Conservation (phyloP, 1,284 basidiomycete genomes). For the Somion occarium region DNA sequence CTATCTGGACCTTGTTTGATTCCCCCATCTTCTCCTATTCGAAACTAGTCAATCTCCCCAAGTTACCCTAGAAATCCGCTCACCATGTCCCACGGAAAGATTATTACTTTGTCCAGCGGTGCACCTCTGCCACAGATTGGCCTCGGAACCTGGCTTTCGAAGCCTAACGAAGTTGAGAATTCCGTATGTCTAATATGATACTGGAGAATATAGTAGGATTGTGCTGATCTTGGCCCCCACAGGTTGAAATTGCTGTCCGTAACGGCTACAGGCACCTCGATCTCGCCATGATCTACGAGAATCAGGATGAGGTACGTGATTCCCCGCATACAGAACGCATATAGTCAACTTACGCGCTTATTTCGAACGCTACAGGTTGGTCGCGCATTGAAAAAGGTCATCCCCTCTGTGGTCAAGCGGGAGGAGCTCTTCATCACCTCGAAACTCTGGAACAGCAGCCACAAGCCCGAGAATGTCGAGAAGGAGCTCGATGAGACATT, state of each 20-base stretch:
- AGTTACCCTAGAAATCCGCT: background rate
- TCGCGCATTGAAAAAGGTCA: conserved; percentile 70
- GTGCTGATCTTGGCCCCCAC: conserved; percentile 2
- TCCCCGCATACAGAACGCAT: background rate
- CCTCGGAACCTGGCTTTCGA: conserved; percentile 79
- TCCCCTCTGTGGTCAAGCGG: conserved; percentile 73
- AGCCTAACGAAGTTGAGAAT: conserved; percentile 72
- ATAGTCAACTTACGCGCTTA: background rate
- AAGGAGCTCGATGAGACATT: conserved; percentile 74
- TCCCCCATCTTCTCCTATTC: background rate
- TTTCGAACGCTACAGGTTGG: conserved; percentile 43
- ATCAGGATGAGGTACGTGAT: conserved; percentile 61
- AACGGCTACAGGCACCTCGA: conserved; percentile 81
- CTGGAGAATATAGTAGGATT: conserved; percentile 2
- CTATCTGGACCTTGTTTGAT: background rate
- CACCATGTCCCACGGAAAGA: conserved; percentile 57
- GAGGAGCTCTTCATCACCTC: conserved; percentile 84
- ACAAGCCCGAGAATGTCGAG: conserved; percentile 61
- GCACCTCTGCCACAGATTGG: conserved; percentile 67
- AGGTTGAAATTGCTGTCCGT: conserved; percentile 72
- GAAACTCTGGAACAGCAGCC: conserved; percentile 75
- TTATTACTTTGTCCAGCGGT: conserved; percentile 48
- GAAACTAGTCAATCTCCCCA: background rate
- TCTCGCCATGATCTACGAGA: conserved; percentile 68
- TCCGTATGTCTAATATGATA: conserved; percentile 44